Conservation (phyloP, 306 rosid genomes). For the Prunus kanzakura region DNA sequence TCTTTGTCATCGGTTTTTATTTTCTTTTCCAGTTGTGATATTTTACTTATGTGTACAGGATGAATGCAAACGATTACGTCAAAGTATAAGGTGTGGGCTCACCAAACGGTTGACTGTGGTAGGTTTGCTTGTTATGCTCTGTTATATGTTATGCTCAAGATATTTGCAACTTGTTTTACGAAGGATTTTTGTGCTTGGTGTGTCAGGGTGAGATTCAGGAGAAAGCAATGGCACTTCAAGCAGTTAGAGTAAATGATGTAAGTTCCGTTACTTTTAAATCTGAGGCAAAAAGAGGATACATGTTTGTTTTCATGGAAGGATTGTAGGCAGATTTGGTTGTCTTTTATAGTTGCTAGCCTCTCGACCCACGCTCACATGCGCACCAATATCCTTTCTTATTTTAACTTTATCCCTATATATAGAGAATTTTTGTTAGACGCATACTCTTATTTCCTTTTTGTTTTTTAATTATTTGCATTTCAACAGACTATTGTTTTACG, state of each 20-base stretch:
- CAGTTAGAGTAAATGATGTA: constrained; percentile 73
- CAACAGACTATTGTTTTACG: no score
- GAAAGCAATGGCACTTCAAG: constrained; percentile 70
- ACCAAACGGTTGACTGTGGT: constrained; percentile 77
- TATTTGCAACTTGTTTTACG: constrained; percentile 18
- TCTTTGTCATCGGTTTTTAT: not conserved
- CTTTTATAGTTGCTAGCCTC: not conserved
- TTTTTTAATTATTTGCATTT: no score
- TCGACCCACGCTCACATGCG: no score
- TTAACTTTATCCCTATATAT: no score
- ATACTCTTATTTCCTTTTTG: no score
- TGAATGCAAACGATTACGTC: constrained; percentile 77
- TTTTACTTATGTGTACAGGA: constrained; percentile 52
- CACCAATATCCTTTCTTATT: no score
- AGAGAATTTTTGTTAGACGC: no score
- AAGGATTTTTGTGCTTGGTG: constrained; percentile 26
- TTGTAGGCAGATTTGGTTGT: not conserved
- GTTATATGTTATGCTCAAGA: constrained; percentile 15
- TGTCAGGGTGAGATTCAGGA: constrained; percentile 74
- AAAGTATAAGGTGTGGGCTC: constrained; percentile 76
- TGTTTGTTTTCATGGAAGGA: constrained; percentile 3
- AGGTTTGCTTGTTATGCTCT: constrained; percentile 38
- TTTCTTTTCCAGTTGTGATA: constrained; percentile 4
- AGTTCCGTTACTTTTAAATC: constrained; percentile 30
- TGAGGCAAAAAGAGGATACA: not conserved